These are phyloP conservation scores for Elymus sibiricus DNA, from an alignment of 176 grass and related monocot genomes.

Conservation along the genomic window DNA sequence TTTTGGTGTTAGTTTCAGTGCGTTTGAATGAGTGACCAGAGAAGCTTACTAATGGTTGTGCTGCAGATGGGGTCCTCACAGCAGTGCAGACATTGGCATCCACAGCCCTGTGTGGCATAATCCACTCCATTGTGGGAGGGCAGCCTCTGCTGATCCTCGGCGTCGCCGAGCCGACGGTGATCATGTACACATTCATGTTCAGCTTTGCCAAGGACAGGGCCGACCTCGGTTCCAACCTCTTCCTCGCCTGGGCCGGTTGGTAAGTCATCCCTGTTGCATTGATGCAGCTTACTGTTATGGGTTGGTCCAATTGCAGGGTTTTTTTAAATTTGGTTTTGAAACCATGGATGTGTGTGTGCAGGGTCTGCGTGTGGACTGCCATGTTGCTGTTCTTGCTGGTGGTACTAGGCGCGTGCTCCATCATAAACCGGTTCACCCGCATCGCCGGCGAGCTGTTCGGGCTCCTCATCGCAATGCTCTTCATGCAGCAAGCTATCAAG, in stretches of 20 bases:
- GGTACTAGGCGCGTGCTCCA: slow-evolving; percentile 74
- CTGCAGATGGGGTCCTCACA: slow-evolving; percentile 79
- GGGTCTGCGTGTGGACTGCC: slow-evolving; percentile 98
- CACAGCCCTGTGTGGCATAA: slow-evolving; percentile 87
- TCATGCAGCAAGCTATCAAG: slow-evolving; percentile 99
- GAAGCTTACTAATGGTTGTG: slow-evolving; percentile 28
- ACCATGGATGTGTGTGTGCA: slow-evolving; percentile 20
- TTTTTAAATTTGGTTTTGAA: neutral
- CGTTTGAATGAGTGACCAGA: neutral
- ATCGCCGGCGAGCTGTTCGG: slow-evolving; percentile 94
- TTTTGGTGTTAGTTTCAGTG: slow-evolving; percentile 18
- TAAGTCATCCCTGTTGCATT: slow-evolving; percentile 33
- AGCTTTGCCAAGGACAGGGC: slow-evolving; percentile 85
- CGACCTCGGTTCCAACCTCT: slow-evolving; percentile 64
- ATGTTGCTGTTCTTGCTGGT: slow-evolving; percentile 78
- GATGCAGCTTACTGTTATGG: neutral
- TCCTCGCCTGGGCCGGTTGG: slow-evolving; percentile 93
- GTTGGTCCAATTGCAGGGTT: too few species aligned
- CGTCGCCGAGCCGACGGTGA: slow-evolving; percentile 89
- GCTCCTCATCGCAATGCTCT: slow-evolving; percentile 97
- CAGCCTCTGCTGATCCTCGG: slow-evolving; percentile 95
- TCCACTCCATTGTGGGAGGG: slow-evolving; percentile 92
- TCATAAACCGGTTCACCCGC: slow-evolving; percentile 96
- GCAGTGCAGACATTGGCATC: slow-evolving; percentile 97
- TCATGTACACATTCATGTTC: slow-evolving; percentile 99